These are phyloP conservation scores for Pleurotus djamor DNA, from an alignment of 768 basidiomycete species.

Conservation along the genomic window DNA sequence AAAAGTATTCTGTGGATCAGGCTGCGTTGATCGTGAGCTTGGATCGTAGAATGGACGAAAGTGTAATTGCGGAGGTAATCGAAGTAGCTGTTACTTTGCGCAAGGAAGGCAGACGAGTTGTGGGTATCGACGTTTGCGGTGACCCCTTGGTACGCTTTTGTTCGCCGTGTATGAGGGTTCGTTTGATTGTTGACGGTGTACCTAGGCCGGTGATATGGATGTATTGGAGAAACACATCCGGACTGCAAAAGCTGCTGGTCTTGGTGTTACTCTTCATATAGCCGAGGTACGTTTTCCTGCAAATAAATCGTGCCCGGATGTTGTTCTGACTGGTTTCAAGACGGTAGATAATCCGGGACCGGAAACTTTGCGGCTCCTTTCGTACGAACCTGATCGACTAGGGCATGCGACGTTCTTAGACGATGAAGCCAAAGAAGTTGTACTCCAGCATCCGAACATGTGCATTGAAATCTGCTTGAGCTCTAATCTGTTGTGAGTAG, in stretches of 20 bases:
- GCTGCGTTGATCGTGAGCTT: slow-evolving; percentile 71
- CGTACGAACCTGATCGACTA: slow-evolving; percentile 62
- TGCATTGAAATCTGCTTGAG: slow-evolving; percentile 81
- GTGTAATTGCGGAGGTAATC: slow-evolving; percentile 53
- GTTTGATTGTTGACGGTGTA: neutral
- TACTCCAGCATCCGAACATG: slow-evolving; percentile 43
- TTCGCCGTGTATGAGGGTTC: neutral
- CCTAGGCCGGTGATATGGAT: slow-evolving; percentile 51
- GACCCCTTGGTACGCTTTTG: slow-evolving; percentile 47
- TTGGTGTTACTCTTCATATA: slow-evolving; percentile 79
- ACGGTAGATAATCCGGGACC: slow-evolving; percentile 36
- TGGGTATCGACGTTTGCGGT: slow-evolving; percentile 82
- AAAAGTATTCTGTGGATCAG: slow-evolving; percentile 45
- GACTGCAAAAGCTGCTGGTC: slow-evolving; percentile 53
- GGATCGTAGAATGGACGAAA: slow-evolving; percentile 65
- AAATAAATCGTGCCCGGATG: neutral
- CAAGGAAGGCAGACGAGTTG: slow-evolving; percentile 55
- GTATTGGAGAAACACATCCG: slow-evolving; percentile 48
- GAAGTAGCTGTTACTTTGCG: slow-evolving; percentile 54
- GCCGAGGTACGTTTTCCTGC: slow-evolving; percentile 54
- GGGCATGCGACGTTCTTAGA: slow-evolving; percentile 83
- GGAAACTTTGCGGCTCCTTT: slow-evolving; percentile 63
- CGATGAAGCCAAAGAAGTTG: slow-evolving; percentile 53
- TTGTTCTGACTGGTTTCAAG: neutral
- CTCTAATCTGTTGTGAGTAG: slow-evolving; percentile 69